phyloP scores from a whole-genome alignment of 177 flowering plant genomes.

The Vitis hybrid region DNA sequence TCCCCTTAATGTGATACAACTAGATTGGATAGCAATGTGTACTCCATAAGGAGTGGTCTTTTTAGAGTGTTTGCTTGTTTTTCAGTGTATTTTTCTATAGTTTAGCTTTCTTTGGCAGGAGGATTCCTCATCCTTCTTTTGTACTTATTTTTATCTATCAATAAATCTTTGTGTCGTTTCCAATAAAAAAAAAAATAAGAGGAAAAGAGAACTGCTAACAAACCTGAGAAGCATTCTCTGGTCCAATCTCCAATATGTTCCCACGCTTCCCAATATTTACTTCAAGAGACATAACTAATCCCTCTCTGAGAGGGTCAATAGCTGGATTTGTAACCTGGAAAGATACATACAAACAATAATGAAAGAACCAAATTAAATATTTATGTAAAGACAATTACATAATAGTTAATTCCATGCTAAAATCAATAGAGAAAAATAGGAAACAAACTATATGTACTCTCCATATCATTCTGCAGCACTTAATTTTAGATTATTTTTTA shows the following conservation, averaged over 20 bases:
- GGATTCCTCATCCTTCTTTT: no score
- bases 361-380: not conserved
- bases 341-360: conserved; percentile 3
- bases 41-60: no score
- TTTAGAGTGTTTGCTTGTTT: no score
- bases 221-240: conserved; percentile 98
- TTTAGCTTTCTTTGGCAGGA: no score
- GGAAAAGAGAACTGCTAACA: conserved; percentile 7
- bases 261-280: conserved; percentile 92
- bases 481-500: no score
- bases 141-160: no score
- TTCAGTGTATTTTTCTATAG: no score
- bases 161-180: no score
- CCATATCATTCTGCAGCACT: no score
- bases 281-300: conserved; percentile 99
- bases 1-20: no score
- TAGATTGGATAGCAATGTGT: no score
- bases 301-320: conserved; percentile 98
- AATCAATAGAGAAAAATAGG: not conserved
- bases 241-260: conserved; percentile 92
- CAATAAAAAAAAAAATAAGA: not conserved
- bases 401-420: not conserved
- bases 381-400: not conserved
- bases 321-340: conserved; percentile 98
- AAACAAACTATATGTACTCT: no score